Base-by-base conservation (phyloP, 768 basidiomycete genomes). In the Phylloporus arenicola region DNA sequence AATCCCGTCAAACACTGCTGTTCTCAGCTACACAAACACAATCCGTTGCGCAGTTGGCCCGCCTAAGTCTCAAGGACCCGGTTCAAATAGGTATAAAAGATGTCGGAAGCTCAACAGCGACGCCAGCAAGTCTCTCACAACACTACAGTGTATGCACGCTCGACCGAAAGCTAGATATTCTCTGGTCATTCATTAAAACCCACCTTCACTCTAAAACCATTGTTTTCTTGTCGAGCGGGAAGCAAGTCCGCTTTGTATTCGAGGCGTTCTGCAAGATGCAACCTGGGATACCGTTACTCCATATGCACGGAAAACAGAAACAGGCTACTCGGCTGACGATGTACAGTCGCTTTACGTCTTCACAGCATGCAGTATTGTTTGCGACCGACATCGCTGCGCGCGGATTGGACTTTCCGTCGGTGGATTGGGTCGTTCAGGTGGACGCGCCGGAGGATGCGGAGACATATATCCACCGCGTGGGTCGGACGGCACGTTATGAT, bases 391-490 rank as follows among this genome's bases (percentile, higher is more conserved):
- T 99, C 52, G 95, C 95, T 31, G 92, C 95, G 5, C 84, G 95
- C 51, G 95, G 95, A 1, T 75, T 98, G 50, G 95, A 99, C 70
- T 99, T 99, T 70, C 95, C 96, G 4, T 79, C 88, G 0, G 85
- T 99, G 19, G 91, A 96, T 67, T 98, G 95, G 95, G 95, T 99
- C 2, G 64, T 99, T 25, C 95, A 99, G 65, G 72, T 93, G 12
- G 95, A 99, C 67, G 91, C 90, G 3, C 95, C 95, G 0, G 95
- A 99, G 70, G 95, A 99, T 61, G 92, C 87, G 6, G 93, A 96
- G 43, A 99, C 93, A 11, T 97, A 99, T 66, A 92, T 99, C 35
- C 95, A 99, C 65, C 84, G 95, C 27, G 94, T 99, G 2, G 95
- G 95, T 0, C 78, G 95, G 41, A 99, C 95, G 14, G 95, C 95